Base-by-base conservation (phyloP, 2,329 filamentous ascomycete species). In the Fusarium praegraminearum region DNA sequence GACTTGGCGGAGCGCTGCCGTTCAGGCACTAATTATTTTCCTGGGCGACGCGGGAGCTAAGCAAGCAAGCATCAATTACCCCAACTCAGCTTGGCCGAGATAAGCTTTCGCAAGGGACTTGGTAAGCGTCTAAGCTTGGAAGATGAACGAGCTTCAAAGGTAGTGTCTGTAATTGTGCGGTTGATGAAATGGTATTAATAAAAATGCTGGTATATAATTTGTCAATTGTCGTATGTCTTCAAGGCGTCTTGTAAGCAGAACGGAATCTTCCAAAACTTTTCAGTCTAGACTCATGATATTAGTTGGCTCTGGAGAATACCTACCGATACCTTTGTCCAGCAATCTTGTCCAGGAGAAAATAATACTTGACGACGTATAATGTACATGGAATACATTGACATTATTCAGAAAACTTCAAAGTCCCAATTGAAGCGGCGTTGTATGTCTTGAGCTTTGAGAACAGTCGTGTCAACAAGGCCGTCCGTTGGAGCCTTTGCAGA, bases 371-470 rank as follows among this genome's bases (percentile, higher is more conserved):
- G 0, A n/a, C 11, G 11, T 38, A 20, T n/a, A 10, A 38, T 13
- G n/a, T 13, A 20, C 20, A 22, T 22, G 20, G 36, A 38, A 5
- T 12, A 8, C 11, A 7, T 20, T 20, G 6, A 2, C 7, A 22
- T 40, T 22, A 3, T 40, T 7, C 36, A 38, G n/a, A 40, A 20
- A 40, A 4, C 6, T 40, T 22, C 9, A 52, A 49, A 43, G 24
- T 53, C 56, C 12, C 62, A 52, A 7, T 46, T 41, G 36, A 66
- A 67, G 11, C 45, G 64, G 11, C 56, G 30, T 7, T 61, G 52
- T 1, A 24, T 5, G 2, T 46, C 56, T 0, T 36, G 36, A 0
- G 44, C 45, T 30, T 66, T 57, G 13, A 67, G 28, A 3, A 66
- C 30, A 1, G 62, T 67, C 0, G 50, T 24, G n/a, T 66, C 56